A percentile compares a stretch with the other conserved stretches of the same genome.
These are phyloP conservation scores for Thinopyrum obtusiflorum DNA, from an alignment of 202 grass and related monocot genomes.

Conservation along the genomic window DNA sequence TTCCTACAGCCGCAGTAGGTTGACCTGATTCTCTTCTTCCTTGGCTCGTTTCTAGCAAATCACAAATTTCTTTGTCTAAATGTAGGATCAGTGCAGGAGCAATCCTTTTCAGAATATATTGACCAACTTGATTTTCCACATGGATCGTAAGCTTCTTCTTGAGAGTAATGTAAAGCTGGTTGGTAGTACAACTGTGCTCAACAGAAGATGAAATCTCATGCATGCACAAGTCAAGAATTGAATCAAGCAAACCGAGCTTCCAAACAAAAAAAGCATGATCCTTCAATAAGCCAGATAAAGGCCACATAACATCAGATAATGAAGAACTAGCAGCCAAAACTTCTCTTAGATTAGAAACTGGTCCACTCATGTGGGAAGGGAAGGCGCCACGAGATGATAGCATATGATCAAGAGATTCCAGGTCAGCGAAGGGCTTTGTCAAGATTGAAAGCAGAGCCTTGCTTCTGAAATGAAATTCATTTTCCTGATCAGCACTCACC, in stretches of 20 bases:
- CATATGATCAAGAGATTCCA: conserved; percentile 72
- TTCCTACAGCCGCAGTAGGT: conserved; percentile 54
- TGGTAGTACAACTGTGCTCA: conserved; percentile 67
- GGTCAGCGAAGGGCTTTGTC: conserved; percentile 64
- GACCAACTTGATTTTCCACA: conserved; percentile 65
- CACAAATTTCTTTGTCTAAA: conserved; percentile 71
- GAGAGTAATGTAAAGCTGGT: conserved; percentile 75
- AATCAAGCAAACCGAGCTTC: conserved; percentile 80
- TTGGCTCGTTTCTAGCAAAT: conserved; percentile 52
- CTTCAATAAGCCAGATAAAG: conserved; percentile 61
- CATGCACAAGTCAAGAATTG: conserved; percentile 78
- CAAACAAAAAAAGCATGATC: conserved; percentile 85
- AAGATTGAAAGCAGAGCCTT: conserved; percentile 68
- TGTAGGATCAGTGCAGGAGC: conserved; percentile 53
- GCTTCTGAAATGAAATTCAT: conserved; percentile 59
- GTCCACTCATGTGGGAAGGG: conserved; percentile 42
- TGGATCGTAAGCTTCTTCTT: conserved; percentile 76
- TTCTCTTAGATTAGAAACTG: conserved; percentile 47
- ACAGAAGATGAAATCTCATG: conserved; percentile 86
- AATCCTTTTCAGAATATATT: conserved; percentile 68
- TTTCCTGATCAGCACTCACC: conserved; percentile 62
- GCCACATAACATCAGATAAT: conserved; percentile 71
- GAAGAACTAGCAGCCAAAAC: conserved; percentile 52
- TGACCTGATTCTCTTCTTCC: conserved; percentile 59
- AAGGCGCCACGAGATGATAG: conserved; percentile 39